Percentiles rank a stretch among this genome's conserved stretches.
These are phyloP conservation scores for Ramaria sp. DNA, from an alignment of 768 basidiomycete genomes.

Conservation along the genomic window DNA sequence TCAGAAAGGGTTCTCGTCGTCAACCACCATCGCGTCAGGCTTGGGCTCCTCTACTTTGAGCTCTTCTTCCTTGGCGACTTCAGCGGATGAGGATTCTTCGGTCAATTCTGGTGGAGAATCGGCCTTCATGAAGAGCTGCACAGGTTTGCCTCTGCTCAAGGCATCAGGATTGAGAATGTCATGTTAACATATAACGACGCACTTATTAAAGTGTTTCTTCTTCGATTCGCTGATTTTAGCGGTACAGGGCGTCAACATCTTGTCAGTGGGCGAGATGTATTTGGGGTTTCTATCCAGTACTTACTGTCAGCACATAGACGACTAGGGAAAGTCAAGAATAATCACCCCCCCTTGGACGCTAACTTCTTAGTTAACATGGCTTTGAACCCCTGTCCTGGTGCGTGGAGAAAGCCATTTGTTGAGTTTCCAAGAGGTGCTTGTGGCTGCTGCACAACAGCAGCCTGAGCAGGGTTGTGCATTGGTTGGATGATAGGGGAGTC, in stretches of 20 bases:
- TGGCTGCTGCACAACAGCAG: slow-evolving; percentile 66
- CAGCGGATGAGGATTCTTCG: neutral
- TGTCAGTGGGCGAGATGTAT: slow-evolving; percentile 90
- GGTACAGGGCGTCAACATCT: slow-evolving; percentile 86
- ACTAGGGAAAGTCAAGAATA: slow-evolving; percentile 12
- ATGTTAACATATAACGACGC: slow-evolving; percentile 19
- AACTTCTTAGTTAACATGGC: slow-evolving; percentile 90
- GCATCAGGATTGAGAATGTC: neutral
- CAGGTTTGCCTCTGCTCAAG: slow-evolving; percentile 47
- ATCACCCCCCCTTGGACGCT: slow-evolving; percentile 71
- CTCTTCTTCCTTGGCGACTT: neutral
- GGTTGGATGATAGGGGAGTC: slow-evolving; percentile 71
- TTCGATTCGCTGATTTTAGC: slow-evolving; percentile 85
- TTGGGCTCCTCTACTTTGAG: neutral
- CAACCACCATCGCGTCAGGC: slow-evolving; percentile 13
- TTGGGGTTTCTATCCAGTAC: slow-evolving; percentile 57
- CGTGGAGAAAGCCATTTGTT: slow-evolving; percentile 37
- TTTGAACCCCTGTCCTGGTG: slow-evolving; percentile 74
- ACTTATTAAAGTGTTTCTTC: slow-evolving; percentile 94
- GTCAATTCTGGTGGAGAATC: slow-evolving; percentile 18
- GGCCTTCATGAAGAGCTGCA: slow-evolving; percentile 35
- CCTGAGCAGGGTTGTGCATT: slow-evolving; percentile 75
- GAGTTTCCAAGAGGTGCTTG: slow-evolving; percentile 71
- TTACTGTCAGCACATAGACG: neutral
- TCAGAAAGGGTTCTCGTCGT: slow-evolving; percentile 70